Evolutionary conservation across 805 yeast genomes (phyloP).

Genomic region (Saccharomycopsis amapae): DNA sequence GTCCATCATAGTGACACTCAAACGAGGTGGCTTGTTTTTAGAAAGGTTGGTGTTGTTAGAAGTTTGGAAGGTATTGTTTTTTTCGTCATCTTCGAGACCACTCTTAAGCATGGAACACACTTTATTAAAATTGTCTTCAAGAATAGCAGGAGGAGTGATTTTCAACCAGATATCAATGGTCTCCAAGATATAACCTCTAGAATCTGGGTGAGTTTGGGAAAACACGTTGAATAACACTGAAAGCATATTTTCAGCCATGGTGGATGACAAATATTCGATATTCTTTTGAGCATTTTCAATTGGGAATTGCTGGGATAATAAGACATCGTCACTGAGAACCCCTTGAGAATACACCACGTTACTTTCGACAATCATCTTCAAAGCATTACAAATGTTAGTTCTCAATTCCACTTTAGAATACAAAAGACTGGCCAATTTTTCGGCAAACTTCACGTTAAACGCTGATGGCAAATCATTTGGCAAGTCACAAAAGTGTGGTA

Average conservation of each 20-base stretch:
- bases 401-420: constrained; percentile 73
- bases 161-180: constrained; percentile 76
- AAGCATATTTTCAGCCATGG: constrained; percentile 61
- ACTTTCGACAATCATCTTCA: constrained; percentile 71
- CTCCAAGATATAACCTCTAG: constrained; percentile 78
- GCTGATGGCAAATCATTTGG: constrained; percentile 64
- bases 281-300: constrained; percentile 46
- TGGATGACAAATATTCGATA: constrained; percentile 54
- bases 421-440: constrained; percentile 61
- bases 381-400: constrained; percentile 74
- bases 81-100: constrained; percentile 50
- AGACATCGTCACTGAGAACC: constrained; percentile 47
- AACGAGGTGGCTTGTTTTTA: constrained; percentile 36
- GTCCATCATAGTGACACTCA: constrained; percentile 86
- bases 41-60: constrained; percentile 27
- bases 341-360: constrained; percentile 58
- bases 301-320: constrained; percentile 58
- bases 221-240: constrained; percentile 89
- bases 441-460: constrained; percentile 73
- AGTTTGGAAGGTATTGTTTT: constrained; percentile 28
- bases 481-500: constrained; percentile 84
- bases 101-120: constrained; percentile 73
- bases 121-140: constrained; percentile 73
- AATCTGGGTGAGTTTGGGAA: constrained; percentile 78
- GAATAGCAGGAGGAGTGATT: constrained; percentile 58